Conservation (phyloP, 345 rosid genomes). For the Eucalyptus marginata region DNA sequence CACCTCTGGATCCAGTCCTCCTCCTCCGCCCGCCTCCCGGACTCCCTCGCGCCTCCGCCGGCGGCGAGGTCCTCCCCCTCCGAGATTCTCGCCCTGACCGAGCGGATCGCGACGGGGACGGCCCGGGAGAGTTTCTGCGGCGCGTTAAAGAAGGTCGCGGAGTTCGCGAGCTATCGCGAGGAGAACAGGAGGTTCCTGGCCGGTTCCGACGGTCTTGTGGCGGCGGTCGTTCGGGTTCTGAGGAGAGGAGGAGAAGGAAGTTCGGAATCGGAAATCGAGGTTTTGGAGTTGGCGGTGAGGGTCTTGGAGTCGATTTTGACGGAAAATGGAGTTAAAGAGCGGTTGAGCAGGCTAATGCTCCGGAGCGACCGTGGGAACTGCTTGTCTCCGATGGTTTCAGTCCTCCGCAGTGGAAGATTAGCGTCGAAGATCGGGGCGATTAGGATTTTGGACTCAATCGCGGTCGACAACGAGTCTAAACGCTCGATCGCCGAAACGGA, state of each 20-base stretch:
- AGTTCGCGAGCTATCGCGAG: constrained; percentile 42
- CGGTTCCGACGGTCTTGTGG: constrained; percentile 22
- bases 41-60: neutral
- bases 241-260: neutral
- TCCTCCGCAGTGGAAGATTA: constrained; percentile 6
- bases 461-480: constrained; percentile 43
- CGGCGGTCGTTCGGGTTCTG: constrained; percentile 30
- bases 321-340: constrained; percentile 12
- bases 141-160: constrained; percentile 13
- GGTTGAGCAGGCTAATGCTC: neutral
- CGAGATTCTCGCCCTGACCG: neutral
- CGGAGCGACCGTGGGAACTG: neutral
- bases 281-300: constrained; percentile 23
- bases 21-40: constrained; percentile 23
- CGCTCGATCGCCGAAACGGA: constrained; percentile 40
- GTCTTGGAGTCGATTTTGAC: constrained; percentile 29
- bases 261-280: neutral
- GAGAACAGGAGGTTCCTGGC: constrained; percentile 46
- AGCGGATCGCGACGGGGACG: neutral
- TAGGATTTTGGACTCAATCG: constrained; percentile 42
- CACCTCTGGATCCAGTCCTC: constrained; percentile 47
- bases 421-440: constrained; percentile 44
- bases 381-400: neutral
- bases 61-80: constrained; percentile 1
- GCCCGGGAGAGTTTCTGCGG: neutral